Evolutionary conservation across 345 rosid species (phyloP), one percentile per base, ranked within the genome.

Genomic region (Aethionema arabicum): DNA sequence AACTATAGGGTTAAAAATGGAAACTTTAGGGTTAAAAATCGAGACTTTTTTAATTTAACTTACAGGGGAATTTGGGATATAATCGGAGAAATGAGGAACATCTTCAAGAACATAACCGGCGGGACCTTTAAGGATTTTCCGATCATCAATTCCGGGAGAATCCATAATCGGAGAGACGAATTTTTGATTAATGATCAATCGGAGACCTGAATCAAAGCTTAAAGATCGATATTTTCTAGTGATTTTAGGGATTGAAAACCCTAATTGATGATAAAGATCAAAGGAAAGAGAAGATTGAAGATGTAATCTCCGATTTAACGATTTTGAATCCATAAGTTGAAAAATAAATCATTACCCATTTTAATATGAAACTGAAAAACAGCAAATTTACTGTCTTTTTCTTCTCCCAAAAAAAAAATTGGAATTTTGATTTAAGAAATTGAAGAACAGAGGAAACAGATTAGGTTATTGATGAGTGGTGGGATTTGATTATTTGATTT

Each of bases 21-120:
- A n/a, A n/a, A n/a, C n/a, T n/a, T n/a, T n/a, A n/a, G n/a, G n/a
- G n/a, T n/a, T 36, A 45, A 52, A 66, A 59, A 51, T 59, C 32
- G 50, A 39, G 58, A 45, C 44, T 57, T 72, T 56, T 72, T 65
- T 61, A 56, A 70, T 0, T 11, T n/a, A 62, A 61, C 78, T 56
- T 81, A 93, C 97, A 14, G 91, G 82, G 68, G 76, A 85, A 66
- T 87, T 63, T 8, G 85, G 73, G 39, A 93, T 65, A 81, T 85
- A 86, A 74, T 90, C 97, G 11, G 80, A 15, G 43, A 93, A 77
- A 70, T 90, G 99, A 68, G 99, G 99, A 70, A 93, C 96, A 56
- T 93, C 99, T 75, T 93, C 82, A 6, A 93, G 96, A 50, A 93
- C 72, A 53, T 87, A 93, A 69, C 97, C 97, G 16, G 61, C 77